Evolutionary conservation across 306 rosid species (phyloP), one percentile per base, ranked within the genome.

Genomic region (Clitoria ternatea): DNA sequence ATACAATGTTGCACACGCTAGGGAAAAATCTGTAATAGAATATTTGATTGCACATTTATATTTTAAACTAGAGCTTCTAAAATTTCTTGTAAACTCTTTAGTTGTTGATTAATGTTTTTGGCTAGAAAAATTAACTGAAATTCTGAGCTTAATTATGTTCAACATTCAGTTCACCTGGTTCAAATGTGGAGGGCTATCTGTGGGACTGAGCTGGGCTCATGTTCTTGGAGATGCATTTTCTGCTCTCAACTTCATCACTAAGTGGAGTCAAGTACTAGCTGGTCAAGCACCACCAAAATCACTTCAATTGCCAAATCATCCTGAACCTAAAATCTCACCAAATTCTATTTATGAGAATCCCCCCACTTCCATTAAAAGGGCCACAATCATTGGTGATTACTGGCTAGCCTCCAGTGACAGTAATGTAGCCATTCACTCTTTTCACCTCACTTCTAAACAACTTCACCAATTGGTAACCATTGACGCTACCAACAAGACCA

Each of bases 151-250:
- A n/a, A 1, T 5, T 54, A 54, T 54, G 6, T 6, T 26, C n/a
- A 5, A 5, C 3, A 18, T 35, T 50, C 83, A 91, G 82, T 78
- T 78, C 82, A 93, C 96, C 6, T 9, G 81, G 84, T 88, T 93
- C 76, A 83, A 79, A 56, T 88, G 97, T 53, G 98, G 96, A 80
- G 97, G 97, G 73, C 20, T 93, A 0, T 72, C 90, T 0, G 20
- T 90, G 40, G 98, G 96, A 11, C 75, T 93, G 0, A 87, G 90
- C 66, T 92, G 97, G 98, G 93, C 97, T 14, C 95, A 90, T 36
- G 73, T 93, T 2, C 89, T 90, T 35, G 96, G 98, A 65, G 97
- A 90, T 44, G 86, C 84, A 26, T 81, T 85, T 69, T 83, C 98
- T 22, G 90, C 97, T 18, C 60, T 89, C 11, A 24, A 76, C 22